Conservation (phyloP, 805 yeast species). For the Schwanniomyces sp. region DNA sequence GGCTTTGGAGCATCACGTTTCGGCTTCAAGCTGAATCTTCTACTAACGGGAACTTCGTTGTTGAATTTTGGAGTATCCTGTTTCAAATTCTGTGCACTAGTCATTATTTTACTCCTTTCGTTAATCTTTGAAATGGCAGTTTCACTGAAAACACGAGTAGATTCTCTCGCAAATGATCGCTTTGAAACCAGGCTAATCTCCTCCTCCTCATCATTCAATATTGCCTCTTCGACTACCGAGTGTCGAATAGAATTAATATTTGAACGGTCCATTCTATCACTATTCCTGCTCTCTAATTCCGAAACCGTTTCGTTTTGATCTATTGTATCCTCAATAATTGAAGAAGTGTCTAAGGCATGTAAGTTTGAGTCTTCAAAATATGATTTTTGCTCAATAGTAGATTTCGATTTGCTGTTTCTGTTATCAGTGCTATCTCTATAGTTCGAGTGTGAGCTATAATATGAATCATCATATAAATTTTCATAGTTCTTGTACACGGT, state of each 20-base stretch:
- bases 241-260: not conserved
- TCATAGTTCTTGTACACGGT: slow-evolving; percentile 27
- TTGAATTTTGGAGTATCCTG: not conserved
- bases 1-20: slow-evolving; percentile 40
- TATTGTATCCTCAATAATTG: slow-evolving; percentile 15
- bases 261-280: not conserved
- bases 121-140: slow-evolving; percentile 8
- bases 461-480: slow-evolving; percentile 4
- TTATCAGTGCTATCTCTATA: not conserved
- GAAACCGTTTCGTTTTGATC: slow-evolving; percentile 4
- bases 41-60: slow-evolving; percentile 14
- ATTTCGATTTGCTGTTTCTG: not conserved
- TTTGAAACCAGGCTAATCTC: not conserved
- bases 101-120: not conserved
- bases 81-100: not conserved
- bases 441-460: not conserved
- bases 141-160: slow-evolving; percentile 33
- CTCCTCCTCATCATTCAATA: not conserved
- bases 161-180: slow-evolving; percentile 8
- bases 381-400: not conserved
- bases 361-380: slow-evolving; percentile 9
- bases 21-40: slow-evolving; percentile 34
- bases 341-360: slow-evolving; percentile 21
- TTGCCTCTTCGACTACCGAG: not conserved
- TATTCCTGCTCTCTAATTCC: not conserved